Evolutionary conservation across 148 eudicot species (phyloP), one percentile per base, ranked within the genome.

Genomic region (Polygonum maritimum): DNA sequence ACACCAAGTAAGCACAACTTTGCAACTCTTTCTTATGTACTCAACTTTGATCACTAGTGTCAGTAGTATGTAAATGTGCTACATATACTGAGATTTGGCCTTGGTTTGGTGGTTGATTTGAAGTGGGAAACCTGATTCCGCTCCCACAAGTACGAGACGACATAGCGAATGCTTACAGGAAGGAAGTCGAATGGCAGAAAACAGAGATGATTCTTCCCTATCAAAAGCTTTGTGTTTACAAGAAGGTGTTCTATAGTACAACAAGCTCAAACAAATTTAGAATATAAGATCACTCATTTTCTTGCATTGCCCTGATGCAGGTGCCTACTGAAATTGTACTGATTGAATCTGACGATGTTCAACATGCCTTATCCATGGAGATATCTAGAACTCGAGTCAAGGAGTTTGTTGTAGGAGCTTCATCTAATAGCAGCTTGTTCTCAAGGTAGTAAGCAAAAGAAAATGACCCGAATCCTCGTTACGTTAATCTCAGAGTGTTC

Each of bases 381-480:
- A 82, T 92, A 77, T 71, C 79, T 13, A 77, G 58, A 60, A 39
- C 65, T 48, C 75, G 71, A 62, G 87, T 89, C 38, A 82, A 79
- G 70, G 86, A 87, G 55, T 96, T 94, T 77, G 98, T 94, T 33
- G 80, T 94, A 31, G 98, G 97, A 70, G 87, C 91, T 74, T 94
- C 98, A 73, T 86, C 92, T 2, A 86, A 88, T 55, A 54, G 1
- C 21, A 55, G 92, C 79, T 73, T 94, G 80, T 94, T 94, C 76
- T 87, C 93, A 69, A 90, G 97, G 97, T 92, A 88, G 48, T 8
- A 22, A 54, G 33, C 60, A 74, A 3, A 11, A 22, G n/a, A 74
- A 26, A 26, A 26, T 26, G 31, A 26, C 31, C 31, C 31, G 31
- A 26, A 26, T 26, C 31, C 31, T 26, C 31, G 31, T 26, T 26